A percentile compares a stretch with the other conserved stretches of the same genome.
These are phyloP conservation scores for Lolium perenne DNA, from an alignment of 176 grass and related monocot species.

Conservation along the genomic window DNA sequence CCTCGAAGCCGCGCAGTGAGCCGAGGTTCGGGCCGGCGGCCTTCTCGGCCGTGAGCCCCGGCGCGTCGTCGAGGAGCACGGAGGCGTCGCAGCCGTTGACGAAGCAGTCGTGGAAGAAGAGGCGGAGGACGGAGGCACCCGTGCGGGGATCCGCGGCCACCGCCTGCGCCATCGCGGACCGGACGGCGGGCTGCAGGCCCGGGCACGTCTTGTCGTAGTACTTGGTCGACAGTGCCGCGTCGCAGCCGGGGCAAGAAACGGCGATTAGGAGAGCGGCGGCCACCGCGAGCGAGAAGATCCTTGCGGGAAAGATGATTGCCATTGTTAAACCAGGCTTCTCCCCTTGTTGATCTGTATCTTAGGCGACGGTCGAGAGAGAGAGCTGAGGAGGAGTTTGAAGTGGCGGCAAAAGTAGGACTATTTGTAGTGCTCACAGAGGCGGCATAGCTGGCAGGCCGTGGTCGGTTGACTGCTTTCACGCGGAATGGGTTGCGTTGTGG, in stretches of 20 bases:
- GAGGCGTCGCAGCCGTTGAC: conserved; percentile 66
- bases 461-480: conserved; percentile 17
- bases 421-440: conserved; percentile 15
- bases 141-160: conserved; percentile 43
- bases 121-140: conserved; percentile 52
- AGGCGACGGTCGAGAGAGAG: not conserved
- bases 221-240: conserved; percentile 33
- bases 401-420: conserved; percentile 18
- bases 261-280: conserved; percentile 19
- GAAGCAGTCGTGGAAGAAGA: conserved; percentile 81
- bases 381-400: not conserved
- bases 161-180: conserved; percentile 45
- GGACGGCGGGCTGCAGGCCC: conserved; percentile 28
- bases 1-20: conserved; percentile 58
- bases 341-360: not conserved
- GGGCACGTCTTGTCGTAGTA: conserved; percentile 71
- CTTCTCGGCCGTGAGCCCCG: conserved; percentile 58
- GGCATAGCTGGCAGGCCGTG: not conserved
- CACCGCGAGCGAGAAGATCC: not conserved
- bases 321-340: not conserved
- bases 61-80: conserved; percentile 60
- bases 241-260: conserved; percentile 2
- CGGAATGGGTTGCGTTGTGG: conserved; percentile 32
- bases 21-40: conserved; percentile 47
- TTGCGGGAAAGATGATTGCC: not conserved